These are phyloP conservation scores for Microthlaspi erraticum DNA, from an alignment of 345 rosid species.

Conservation along the genomic window DNA sequence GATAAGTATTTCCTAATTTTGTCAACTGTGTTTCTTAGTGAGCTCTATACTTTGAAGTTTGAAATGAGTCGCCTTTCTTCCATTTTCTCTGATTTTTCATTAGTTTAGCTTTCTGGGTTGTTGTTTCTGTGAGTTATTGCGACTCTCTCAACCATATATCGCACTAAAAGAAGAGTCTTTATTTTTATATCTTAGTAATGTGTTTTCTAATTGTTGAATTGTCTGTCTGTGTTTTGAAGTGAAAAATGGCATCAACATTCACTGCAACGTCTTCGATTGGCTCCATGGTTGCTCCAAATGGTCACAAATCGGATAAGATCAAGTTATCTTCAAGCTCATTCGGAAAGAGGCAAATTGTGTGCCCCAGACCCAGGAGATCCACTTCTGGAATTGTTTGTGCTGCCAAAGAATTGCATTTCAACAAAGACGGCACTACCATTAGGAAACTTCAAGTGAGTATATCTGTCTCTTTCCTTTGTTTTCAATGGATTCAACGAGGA, in stretches of 20 bases:
- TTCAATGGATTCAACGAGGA: no score
- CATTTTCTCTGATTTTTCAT: background rate
- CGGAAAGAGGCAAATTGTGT: constrained; percentile 57
- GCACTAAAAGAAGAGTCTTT: background rate
- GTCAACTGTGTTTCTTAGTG: background rate
- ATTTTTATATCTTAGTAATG: background rate
- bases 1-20: background rate
- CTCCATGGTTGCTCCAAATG: constrained; percentile 66
- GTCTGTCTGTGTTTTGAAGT: constrained; percentile 28
- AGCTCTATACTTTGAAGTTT: background rate
- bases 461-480: background rate
- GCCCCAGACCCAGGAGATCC: constrained; percentile 51
- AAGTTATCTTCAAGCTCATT: constrained; percentile 67
- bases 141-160: background rate
- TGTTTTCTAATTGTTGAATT: constrained; percentile 28
- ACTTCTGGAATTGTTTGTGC: constrained; percentile 65
- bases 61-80: constrained; percentile 29
- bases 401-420: constrained; percentile 94
- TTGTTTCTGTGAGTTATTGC: background rate
- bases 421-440: constrained; percentile 90
- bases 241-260: constrained; percentile 78
- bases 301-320: constrained; percentile 58
- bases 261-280: constrained; percentile 75
- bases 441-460: constrained; percentile 83
- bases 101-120: background rate